Percentiles rank a stretch among this genome's conserved stretches.
phyloP scores from a whole-genome alignment of 148 eudicot genomes.

The Arctostaphylos glauca region DNA sequence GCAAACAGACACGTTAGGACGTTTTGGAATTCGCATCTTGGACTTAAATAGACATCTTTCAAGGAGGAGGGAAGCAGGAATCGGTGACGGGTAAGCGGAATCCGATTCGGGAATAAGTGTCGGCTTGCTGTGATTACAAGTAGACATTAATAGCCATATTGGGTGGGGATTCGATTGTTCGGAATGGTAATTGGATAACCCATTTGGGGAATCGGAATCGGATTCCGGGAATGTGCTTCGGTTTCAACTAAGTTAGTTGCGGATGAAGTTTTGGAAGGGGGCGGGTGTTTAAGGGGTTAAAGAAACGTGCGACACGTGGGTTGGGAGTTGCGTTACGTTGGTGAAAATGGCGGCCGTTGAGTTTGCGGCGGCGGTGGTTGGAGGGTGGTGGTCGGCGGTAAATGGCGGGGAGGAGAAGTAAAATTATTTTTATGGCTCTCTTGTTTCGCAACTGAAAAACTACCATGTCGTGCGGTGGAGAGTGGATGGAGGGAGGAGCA shows the following conservation, averaged over 20 bases:
- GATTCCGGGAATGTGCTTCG: slow-evolving; percentile 2
- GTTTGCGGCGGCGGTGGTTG: background rate
- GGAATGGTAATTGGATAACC: background rate
- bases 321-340: background rate
- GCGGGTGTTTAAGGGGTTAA: background rate
- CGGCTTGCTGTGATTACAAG: background rate
- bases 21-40: slow-evolving; percentile 19
- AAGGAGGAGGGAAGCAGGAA: background rate
- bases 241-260: background rate
- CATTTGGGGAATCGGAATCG: slow-evolving; percentile 13
- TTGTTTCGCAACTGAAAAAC: background rate
- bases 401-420: background rate
- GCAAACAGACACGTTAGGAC: background rate
- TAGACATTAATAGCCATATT: background rate
- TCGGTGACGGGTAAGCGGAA: background rate
- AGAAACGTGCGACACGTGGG: background rate
- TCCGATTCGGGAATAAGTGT: slow-evolving; percentile 10
- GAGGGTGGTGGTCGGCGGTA: background rate
- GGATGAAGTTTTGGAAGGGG: background rate
- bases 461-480: no score
- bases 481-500: background rate
- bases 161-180: background rate
- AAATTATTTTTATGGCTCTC: background rate
- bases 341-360: background rate
- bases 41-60: slow-evolving; percentile 7